Base-by-base conservation (phyloP, 2,329 filamentous ascomycete genomes). In the Neonectria sp. region DNA sequence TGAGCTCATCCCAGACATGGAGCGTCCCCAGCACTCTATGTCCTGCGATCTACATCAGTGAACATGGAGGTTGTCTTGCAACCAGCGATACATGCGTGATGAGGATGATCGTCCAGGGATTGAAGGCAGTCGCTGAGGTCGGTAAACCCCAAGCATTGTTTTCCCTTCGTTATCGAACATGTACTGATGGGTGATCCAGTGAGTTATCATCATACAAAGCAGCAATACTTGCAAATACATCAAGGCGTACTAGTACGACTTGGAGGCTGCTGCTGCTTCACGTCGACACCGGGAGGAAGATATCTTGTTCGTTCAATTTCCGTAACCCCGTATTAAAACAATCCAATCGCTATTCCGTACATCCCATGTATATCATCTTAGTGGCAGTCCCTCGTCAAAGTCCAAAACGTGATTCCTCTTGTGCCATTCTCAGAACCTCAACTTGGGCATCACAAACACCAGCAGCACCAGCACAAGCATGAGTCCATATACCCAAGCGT, bases 391-490 rank as follows among this genome's bases (percentile, higher is more conserved):
- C 15, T 17, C 53, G 43, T 24, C 24, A 43, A 35, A 29, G 17
- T 21, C 9, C 51, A 45, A 15, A 45, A 37, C 21, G n/a, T 43
- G 1, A 15, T 29, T 48, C n/a, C 24, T 55, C 51, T 29, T 29
- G 25, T 57, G 21, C n/a, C 51, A 12, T 33, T 60, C 55, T 84
- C 76, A 97, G 77, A 97, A 96, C 76, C 95, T 88, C 78, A 98
- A 81, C 84, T 98, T 98, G 0, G 95, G 95, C 78, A 94, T 84
- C 57, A 95, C 87, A 83, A 95, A 95, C 13, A 98, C 95, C 71
- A 98, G 81, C 78, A 97, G 74, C 40, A 97, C 83, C 21, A 94
- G 88, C 29, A 90, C 82, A n/a, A 97, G 75, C 91, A 94, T 95
- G 69, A 98, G 80, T 33, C 89, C 94, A 75, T 91, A 93, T 55